Evolutionary conservation across 2,329 filamentous ascomycete species (phyloP), one percentile per base, ranked within the genome.

Genomic region (Xylariaceae sp.): DNA sequence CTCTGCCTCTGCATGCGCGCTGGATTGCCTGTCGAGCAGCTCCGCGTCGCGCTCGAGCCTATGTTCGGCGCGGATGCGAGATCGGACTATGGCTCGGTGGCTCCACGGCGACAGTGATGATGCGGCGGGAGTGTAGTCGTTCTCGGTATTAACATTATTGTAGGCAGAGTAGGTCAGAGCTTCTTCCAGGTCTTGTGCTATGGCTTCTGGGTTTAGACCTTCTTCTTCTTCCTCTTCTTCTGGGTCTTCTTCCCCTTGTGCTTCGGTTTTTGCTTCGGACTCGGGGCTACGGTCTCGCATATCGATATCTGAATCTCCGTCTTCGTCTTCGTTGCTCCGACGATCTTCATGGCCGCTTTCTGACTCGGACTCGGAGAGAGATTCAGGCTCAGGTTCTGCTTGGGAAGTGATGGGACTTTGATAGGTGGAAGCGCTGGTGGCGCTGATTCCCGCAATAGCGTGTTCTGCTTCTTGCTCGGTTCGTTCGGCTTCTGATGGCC

Each of bases 261-360:
- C n/a, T n/a, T n/a, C 36, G 15, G 52, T 49, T 30, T 62, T 60
- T 39, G 57, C 36, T 42, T 59, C 54, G 18, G 53, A 51, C n/a
- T 21, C 15, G n/a, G 26, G 26, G 26, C 7, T 9, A 18, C 9
- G 26, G 24, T 62, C 59, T 34, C 41, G 11, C 32, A 40, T 37
- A 13, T 43, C 24, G 23, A 35, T 18, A 27, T 43, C 34, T 11
- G 30, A 17, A 39, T 60, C 58, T 12, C 31, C 34, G 3, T 41
- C 34, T n/a, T 55, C 50, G 13, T 34, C 41, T 8, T 52, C 48
- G 5, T 37, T 36, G 8, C 21, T 24, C n/a, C n/a, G n/a, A n/a
- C n/a, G n/a, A n/a, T 50, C 34, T 3, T 39, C 36, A 9, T 13
- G 15, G 15, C 34, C 19, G 14, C 9, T 21, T 24, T 9, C 31